phyloP scores from a whole-genome alignment of 139 green algal genomes.

The Volvox reticuliferus region DNA sequence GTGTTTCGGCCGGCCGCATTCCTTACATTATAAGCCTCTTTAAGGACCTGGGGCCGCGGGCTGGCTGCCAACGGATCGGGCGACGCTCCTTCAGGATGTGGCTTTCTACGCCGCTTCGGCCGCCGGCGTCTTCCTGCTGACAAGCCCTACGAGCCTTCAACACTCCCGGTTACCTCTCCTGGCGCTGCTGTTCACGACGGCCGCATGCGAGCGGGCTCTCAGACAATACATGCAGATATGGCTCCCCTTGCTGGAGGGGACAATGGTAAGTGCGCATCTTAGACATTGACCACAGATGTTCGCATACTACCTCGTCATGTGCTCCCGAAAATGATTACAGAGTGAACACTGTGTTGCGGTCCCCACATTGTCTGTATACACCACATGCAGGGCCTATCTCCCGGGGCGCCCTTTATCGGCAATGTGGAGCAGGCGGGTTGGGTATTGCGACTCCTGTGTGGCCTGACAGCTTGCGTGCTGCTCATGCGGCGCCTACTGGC shows the following conservation, averaged over 20 bases:
- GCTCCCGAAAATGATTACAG: no score
- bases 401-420: background rate
- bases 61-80: no score
- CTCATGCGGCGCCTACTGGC: background rate
- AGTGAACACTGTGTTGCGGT: no score
- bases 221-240: background rate
- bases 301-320: no score
- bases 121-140: background rate
- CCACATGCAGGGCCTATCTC: background rate
- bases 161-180: background rate
- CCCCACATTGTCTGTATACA: no score
- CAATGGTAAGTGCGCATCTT: no score
- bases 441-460: background rate
- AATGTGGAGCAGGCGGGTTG: background rate
- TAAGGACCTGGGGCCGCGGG: no score
- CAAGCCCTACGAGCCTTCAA: background rate
- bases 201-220: background rate
- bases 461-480: background rate
- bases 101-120: constrained; percentile 4
- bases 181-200: background rate
- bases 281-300: no score
- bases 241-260: background rate
- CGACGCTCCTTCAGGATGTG: constrained; percentile 15
- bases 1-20: no score
- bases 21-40: no score